Evolutionary conservation across 2,329 filamentous ascomycete species (phyloP), one percentile per base, ranked within the genome.

Genomic region (Fusarium equiseti): DNA sequence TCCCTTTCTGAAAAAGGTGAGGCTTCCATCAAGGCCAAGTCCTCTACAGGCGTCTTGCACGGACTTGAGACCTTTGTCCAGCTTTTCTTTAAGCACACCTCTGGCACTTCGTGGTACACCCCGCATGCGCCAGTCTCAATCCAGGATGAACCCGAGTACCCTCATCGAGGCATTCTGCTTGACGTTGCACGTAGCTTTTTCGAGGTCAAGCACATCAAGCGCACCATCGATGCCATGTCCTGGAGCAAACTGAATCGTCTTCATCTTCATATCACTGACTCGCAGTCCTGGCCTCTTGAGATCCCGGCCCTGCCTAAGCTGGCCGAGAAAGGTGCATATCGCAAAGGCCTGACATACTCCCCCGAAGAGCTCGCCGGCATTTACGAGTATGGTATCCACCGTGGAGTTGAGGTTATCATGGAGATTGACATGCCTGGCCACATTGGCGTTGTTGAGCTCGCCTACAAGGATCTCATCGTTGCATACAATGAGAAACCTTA

Each of bases 231-330:
- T 76, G 91, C 89, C 43, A 81, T 92, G 70, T 84, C 91, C 2
- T 94, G 89, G 87, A 93, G 90, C 83, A 96, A 97, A 83, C 87
- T 96, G 84, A 96, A 96, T 81, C 86, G 90, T 8, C 85, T 97
- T 59, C 93, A 96, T 80, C 83, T 95, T 57, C 93, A 97, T 82
- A 86, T 91, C 61, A 96, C 92, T 7, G 93, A 97, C 79, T 90
- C 91, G 18, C 93, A 97, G 79, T 92, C 92, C 6, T 97, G 93
- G 91, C 94, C 94, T 1, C 83, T 97, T 26, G 92, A 94, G 72
- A 90, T 97, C 52, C 92, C 92, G 2, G 81, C 91, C 4, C 81
- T 97, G 67, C 79, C 94, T 6, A 87, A 91, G 63, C 84, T 97
- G 4, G 86, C 93, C 5, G 80, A 84, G 55, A 90, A 93, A 78